phyloP scores from a whole-genome alignment of 345 rosid genomes.

The Gossypium raimondii region DNA sequence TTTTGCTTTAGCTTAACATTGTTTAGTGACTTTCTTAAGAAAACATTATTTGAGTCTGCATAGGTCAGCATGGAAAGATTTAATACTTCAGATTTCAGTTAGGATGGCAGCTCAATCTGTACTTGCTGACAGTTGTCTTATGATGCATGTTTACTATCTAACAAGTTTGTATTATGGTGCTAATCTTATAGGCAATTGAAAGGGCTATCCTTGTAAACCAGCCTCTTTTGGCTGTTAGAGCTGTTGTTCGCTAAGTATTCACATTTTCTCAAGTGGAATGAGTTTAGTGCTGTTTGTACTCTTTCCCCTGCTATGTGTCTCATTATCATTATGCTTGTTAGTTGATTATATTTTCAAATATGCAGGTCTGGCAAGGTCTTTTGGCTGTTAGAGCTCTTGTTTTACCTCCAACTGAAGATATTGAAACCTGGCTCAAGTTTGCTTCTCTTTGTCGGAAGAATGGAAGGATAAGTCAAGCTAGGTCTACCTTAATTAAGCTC shows the following conservation, averaged over 20 bases:
- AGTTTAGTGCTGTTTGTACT: neutral
- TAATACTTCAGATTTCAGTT: neutral
- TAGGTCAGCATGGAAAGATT: neutral
- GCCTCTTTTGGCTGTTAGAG: neutral
- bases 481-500: conserved; percentile 84
- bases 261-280: neutral
- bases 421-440: conserved; percentile 94
- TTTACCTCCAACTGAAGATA: conserved; percentile 87
- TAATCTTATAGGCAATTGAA: too few species aligned
- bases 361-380: conserved; percentile 91
- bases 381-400: conserved; percentile 91
- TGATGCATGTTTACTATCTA: neutral
- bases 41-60: neutral
- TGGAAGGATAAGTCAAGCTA: conserved; percentile 94
- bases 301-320: neutral
- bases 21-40: neutral
- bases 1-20: neutral
- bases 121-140: neutral
- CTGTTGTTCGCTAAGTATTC: neutral
- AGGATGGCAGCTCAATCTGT: neutral
- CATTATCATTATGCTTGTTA: neutral
- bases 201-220: too few species aligned
- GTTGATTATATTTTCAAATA: conserved; percentile 10
- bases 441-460: conserved; percentile 85
- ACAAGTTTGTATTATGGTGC: neutral